Percentiles rank a stretch among this genome's conserved stretches.
phyloP scores from a whole-genome alignment of 371 early-diverging fungal genomes.

The Mortierella sp. region DNA sequence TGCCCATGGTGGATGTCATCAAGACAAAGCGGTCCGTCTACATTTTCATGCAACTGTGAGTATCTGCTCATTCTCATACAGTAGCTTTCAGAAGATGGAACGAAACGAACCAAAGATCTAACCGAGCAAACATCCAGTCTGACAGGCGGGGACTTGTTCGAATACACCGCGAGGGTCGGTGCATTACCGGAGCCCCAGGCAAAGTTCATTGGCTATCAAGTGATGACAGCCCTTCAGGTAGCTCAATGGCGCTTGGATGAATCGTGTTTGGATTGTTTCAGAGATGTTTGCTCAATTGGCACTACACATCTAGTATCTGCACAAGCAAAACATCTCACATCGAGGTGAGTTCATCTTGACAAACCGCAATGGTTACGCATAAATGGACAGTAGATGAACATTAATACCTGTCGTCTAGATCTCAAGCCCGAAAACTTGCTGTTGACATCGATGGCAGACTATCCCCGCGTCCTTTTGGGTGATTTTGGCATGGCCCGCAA shows the following conservation, averaged over 20 bases:
- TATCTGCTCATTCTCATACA: background rate
- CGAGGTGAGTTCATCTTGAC: slow-evolving; percentile 51
- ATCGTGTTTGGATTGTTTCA: too few relatives aligned
- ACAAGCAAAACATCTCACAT: slow-evolving; percentile 59
- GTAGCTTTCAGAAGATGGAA: too few relatives aligned
- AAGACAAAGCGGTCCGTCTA: slow-evolving; percentile 59
- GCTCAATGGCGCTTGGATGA: too few relatives aligned
- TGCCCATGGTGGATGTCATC: slow-evolving; percentile 60
- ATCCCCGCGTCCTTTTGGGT: slow-evolving; percentile 60
- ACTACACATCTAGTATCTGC: slow-evolving; percentile 56
- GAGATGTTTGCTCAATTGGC: too few relatives aligned
- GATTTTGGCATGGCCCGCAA: slow-evolving; percentile 75
- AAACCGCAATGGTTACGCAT: background rate
- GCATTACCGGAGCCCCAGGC: slow-evolving; percentile 63
- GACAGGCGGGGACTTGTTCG: slow-evolving; percentile 69
- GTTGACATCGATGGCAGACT: slow-evolving; percentile 50
- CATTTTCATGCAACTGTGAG: slow-evolving; percentile 63
- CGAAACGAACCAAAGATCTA: too few relatives aligned
- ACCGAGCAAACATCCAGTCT: slow-evolving; percentile 24
- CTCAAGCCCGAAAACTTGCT: slow-evolving; percentile 72
- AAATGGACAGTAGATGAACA: background rate
- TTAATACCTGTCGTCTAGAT: slow-evolving; percentile 36
- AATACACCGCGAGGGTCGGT: slow-evolving; percentile 53
- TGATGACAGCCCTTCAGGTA: slow-evolving; percentile 58
- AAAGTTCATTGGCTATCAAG: slow-evolving; percentile 62